Base-by-base conservation (phyloP, 495 filamentous ascomycete species). In the Xylaria nigripes region DNA sequence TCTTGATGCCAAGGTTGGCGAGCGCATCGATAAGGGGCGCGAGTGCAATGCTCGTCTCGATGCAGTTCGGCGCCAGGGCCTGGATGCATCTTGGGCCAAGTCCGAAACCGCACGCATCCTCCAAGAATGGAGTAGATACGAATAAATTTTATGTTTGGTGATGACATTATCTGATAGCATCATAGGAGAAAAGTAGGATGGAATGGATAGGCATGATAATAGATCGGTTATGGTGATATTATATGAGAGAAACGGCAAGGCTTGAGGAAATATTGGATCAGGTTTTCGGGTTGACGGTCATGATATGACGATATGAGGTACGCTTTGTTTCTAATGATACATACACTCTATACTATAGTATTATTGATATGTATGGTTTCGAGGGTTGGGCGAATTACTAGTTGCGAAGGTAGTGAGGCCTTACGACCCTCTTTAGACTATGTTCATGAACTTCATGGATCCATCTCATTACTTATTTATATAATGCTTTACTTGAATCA, bases 91-190 rank as follows among this genome's bases (percentile, higher is more conserved):
- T 49, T 66, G 73, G 58, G 69, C 78, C 43, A 70, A 76, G 50
- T 69, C 57, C 19, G 79, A 81, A 61, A 58, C 73, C 46, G 68
- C 66, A 41, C 71, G 68, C 57, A 70, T 79, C 23, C 53, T 72
- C 34, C 70, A 74, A 51, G 76, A 81, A 54, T 84, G 81, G 81
- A 73, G 67, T 59, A 67, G 66, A 41, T 80, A 75, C 69, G 80
- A 81, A 59, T 82, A 61, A 48, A 41, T 7, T 13, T n/a, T n/a
- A 41, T 38, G 9, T 19, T 13, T 9, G 4, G 21, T 4, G 15
- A 5, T 18, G 19, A 12, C 10, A 29, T 32, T 24, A 30, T 27
- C 19, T 12, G 3, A 9, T n/a, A 15, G 40, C 24, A 51, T 13
- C 24, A n/a, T 42, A 2, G 27, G 32, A 36, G 19, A 16, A 34